These are phyloP conservation scores for Starmerella ratchasimensis DNA, from an alignment of 805 yeast genomes.

Conservation along the genomic window DNA sequence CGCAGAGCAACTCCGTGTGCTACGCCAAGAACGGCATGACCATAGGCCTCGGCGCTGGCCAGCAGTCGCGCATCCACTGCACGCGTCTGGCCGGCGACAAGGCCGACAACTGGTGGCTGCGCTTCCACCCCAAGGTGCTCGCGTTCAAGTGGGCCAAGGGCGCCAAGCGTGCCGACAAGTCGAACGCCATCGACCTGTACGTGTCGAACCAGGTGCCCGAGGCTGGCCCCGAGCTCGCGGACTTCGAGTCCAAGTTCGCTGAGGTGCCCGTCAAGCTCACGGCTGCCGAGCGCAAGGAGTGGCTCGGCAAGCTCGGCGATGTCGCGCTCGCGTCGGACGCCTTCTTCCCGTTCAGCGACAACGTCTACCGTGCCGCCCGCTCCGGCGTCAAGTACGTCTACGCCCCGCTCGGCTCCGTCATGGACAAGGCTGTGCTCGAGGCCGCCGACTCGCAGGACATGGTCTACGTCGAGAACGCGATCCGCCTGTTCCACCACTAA, in stretches of 20 bases:
- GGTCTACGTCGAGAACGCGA: slow-evolving; percentile 93
- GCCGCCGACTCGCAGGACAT: slow-evolving; percentile 88
- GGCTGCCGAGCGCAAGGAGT: slow-evolving; percentile 67
- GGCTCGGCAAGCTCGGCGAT: slow-evolving; percentile 65
- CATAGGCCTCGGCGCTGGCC: slow-evolving; percentile 98
- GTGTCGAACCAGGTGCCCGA: slow-evolving; percentile 87
- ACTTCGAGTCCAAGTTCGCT: slow-evolving; percentile 80
- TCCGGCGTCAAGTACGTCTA: slow-evolving; percentile 93
- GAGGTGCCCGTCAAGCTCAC: slow-evolving; percentile 75
- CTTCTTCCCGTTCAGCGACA: slow-evolving; percentile 99
- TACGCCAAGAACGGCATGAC: slow-evolving; percentile 99
- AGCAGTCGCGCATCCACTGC: slow-evolving; percentile 98
- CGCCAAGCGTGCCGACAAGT: slow-evolving; percentile 94
- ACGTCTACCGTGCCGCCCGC: slow-evolving; percentile 92
- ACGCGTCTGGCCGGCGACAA: slow-evolving; percentile 98
- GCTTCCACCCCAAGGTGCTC: slow-evolving; percentile 93
- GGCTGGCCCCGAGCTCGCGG: slow-evolving; percentile 81
- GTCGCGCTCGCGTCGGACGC: slow-evolving; percentile 96
- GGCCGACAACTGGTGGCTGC: slow-evolving; percentile 99
- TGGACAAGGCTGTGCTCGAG: slow-evolving; percentile 89
- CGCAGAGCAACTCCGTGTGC: slow-evolving; percentile 97
- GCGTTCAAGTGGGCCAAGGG: slow-evolving; percentile 97
- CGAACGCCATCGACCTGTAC: slow-evolving; percentile 89
- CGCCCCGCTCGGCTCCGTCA: slow-evolving; percentile 95
- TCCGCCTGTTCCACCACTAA: slow-evolving; percentile 95